Evolutionary conservation across 805 yeast genomes (phyloP).

Genomic region (Nakazawaea anatomiae): DNA sequence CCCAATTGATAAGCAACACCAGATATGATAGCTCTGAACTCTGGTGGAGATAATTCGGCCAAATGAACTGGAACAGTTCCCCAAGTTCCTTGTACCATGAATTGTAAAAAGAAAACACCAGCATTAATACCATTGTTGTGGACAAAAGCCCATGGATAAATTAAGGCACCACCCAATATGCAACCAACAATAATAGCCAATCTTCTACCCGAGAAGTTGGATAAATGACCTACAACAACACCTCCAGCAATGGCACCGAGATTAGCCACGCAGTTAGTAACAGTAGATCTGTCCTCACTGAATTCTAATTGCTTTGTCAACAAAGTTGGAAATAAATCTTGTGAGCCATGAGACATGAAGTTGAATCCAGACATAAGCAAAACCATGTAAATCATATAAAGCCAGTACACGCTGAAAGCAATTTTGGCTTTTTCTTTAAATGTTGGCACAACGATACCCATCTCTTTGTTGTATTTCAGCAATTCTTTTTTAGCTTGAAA

Average conservation of each 20-base stretch:
- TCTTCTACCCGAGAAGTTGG: constrained; percentile 53
- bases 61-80: constrained; percentile 61
- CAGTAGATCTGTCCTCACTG: constrained; percentile 39
- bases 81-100: constrained; percentile 66
- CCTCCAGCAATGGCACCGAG: constrained; percentile 57
- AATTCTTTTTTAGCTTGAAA: constrained; percentile 36
- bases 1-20: constrained; percentile 67
- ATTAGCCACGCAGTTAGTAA: constrained; percentile 52
- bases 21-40: constrained; percentile 54
- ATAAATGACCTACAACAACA: constrained; percentile 45
- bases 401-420: constrained; percentile 46
- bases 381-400: constrained; percentile 49
- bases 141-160: constrained; percentile 60
- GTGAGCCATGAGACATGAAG: constrained; percentile 59
- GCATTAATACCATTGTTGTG: constrained; percentile 43
- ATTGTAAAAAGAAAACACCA: constrained; percentile 56
- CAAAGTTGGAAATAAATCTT: constrained; percentile 56
- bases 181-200: constrained; percentile 46
- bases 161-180: constrained; percentile 50
- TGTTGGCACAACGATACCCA: constrained; percentile 25
- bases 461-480: constrained; percentile 24
- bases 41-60: constrained; percentile 57
- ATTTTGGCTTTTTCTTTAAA: constrained; percentile 26
- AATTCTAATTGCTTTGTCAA: constrained; percentile 39
- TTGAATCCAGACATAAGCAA: constrained; percentile 59